Evolutionary conservation across 306 rosid species (phyloP), one percentile per base, ranked within the genome.

Genomic region (Rubus idaeus): DNA sequence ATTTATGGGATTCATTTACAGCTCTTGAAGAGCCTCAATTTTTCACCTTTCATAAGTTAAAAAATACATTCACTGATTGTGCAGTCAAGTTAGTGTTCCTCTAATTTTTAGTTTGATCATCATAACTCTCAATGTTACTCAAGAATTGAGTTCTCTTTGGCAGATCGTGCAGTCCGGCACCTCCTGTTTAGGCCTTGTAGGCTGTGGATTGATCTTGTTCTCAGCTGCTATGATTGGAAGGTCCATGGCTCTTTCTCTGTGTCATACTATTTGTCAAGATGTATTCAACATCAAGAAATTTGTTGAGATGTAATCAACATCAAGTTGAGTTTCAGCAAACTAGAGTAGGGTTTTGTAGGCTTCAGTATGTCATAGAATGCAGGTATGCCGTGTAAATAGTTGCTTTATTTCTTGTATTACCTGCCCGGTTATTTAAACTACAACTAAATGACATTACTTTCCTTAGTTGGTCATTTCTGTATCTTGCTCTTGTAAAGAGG

Each of bases 341-440:
- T 70, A 79, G 65, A 57, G 53, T 66, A 75, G 70, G 70, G 73
- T 82, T 68, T 79, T 87, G 76, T 79, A 75, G 77, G 79, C 21
- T 75, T 68, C 40, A 46, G 17, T 20, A 50, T 60, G 65, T 74
- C 72, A 5, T 63, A 55, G 58, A 66, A 66, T 20, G 76, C 77
- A 70, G 77, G 83, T 70, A 57, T 81, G 81, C 75, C 45, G 18
- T 82, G 91, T 91, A 83, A 50, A 87, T 89, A 84, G n/a, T 17
- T 76, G 56, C 46, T 65, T 51, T 77, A 51, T 67, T 73, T 68
- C 77, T 80, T 73, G 66, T 70, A 77, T 76, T 70, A 66, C 81
- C 50, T 55, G 75, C 67, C n/a, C 63, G 44, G 64, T 74, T 63
- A 61, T 76, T 57, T 70, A 46, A 71, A 62, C 37, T 62, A 10